Base-by-base conservation (phyloP, 2,329 filamentous ascomycete species). In the Aspergillus arachidicola region DNA sequence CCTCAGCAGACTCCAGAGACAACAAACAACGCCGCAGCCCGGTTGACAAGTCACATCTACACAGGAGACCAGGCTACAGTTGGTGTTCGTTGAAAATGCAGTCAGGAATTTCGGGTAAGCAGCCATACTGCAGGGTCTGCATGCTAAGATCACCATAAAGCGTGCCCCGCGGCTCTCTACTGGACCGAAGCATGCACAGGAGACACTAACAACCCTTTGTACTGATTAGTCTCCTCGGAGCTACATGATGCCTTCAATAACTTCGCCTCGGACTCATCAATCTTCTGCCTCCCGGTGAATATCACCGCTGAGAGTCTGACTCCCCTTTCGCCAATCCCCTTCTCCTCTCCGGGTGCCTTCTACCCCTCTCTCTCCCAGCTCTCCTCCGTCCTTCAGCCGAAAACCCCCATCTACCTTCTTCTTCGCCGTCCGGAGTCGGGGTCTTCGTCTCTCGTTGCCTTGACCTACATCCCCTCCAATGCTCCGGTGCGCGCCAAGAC, bases 401-500 rank as follows among this genome's bases (percentile, higher is more conserved):
- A 83, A 65, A 80, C 80, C 38, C 86, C 87, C 2, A 78, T 86
- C 58, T 90, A 89, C 77, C 82, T 90, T 62, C 80, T 90, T 60
- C 81, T 89, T 66, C 86, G 87, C 64, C 81, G 82, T 58, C 77
- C 83, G 2, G 66, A 64, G 12, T 57, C 63, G 1, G 60, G 65
- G 4, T 66, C 69, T 34, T 71, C 68, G 41, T 69, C 70, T 41
- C 73, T 82, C 38, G 78, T 85, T 45, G 86, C 86, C 2, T 75
- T 89, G 34, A 89, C 87, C 43, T 89, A 88, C 71, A 85, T 90
- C 28, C 87, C 87, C 9, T 86, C 86, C 64, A 79, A 86, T 53
- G 87, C 87, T 6, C 85, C 86, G 0, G 87, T 89, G 43, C 84
- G 87, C 41, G 83, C 87, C 64, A 90, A 90, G 77, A 90, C 86